Base-by-base conservation (phyloP, 225 moss, liverwort and hornwort genomes). In the Antitrichia curtipendula region DNA sequence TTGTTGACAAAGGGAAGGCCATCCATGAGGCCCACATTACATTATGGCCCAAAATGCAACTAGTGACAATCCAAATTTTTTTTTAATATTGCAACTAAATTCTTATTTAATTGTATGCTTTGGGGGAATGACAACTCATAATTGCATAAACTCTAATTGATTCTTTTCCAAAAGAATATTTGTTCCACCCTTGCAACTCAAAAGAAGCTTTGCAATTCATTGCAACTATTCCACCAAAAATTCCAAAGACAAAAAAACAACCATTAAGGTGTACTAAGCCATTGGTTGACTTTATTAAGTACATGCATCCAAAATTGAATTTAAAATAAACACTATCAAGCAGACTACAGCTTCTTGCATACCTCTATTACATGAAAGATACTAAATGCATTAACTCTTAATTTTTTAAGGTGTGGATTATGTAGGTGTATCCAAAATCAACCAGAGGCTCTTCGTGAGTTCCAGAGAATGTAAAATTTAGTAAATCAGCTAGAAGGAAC, bases 121-220 rank as follows among this genome's bases (percentile, higher is more conserved):
- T 38, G 13, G 12, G 0, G 1, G 0, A 69, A 69, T 69, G 13
- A 68, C 68, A 38, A 40, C 7, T 38, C 1, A 38, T 23, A 22
- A 34, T 8, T 21, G 4, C 13, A 75, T 53, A 8, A 14, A 36
- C 2, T 15, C 1, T 36, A 36, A 2, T 5, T 23, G 9, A 0
- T 36, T 36, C 9, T 53, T 52, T 6, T 2, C 0, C 1, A 2
- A 34, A 36, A 24, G 9, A 9, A 0, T 27, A 73, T 10, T 17
- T 6, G 7, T 73, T 3, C 1, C 43, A 12, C 19, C 49, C 1
- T 49, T 31, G 3, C 32, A 74, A 19, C 4, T 49, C 43, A 2
- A 49, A 31, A 47, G 3, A 73, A 3, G 18, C 47, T 47, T 17
- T 10, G 10, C 45, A 18, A 45, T 43, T 28, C 10, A 72, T 28